Conservation (phyloP, 768 basidiomycete species). For the Cyclocybe aegerita region DNA sequence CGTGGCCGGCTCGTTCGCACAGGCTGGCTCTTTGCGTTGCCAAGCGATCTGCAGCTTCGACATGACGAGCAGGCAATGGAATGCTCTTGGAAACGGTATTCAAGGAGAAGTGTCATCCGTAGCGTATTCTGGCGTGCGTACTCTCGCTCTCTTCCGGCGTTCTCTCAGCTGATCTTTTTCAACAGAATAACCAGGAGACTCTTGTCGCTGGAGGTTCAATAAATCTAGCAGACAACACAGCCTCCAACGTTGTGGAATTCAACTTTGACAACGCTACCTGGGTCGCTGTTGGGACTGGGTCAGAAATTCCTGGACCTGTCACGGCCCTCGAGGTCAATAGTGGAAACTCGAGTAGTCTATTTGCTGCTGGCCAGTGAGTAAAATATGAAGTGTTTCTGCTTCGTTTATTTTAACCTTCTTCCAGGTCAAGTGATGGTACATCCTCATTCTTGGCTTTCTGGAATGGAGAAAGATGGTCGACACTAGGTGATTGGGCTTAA, state of each 20-base stretch:
- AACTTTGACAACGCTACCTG: conserved; percentile 73
- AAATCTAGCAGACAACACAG: conserved; percentile 57
- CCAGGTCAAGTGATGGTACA: conserved; percentile 55
- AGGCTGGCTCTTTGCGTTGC: conserved; percentile 75
- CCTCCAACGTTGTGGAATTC: conserved; percentile 74
- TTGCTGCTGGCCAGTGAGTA: conserved; percentile 84
- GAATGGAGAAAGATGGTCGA: conserved; percentile 78
- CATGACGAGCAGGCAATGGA: conserved; percentile 72
- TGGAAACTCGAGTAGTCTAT: conserved; percentile 79
- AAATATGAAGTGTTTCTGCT: not conserved
- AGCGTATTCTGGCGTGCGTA: conserved; percentile 77
- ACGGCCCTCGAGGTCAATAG: conserved; percentile 86
- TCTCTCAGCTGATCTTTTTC: conserved; percentile 10
- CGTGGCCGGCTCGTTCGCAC: conserved; percentile 85
- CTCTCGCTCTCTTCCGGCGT: conserved; percentile 2
- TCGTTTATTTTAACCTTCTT: not conserved
- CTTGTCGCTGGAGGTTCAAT: conserved; percentile 85
- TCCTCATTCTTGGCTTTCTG: conserved; percentile 79
- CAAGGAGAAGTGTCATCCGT: conserved; percentile 79
- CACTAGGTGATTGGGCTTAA: conserved; percentile 44
- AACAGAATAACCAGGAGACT: conserved; percentile 60
- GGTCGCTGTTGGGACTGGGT: conserved; percentile 60
- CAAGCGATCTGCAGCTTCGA: conserved; percentile 80
- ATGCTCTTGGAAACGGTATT: conserved; percentile 73
- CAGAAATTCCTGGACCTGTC: conserved; percentile 81